Percentiles rank a stretch among this genome's conserved stretches.
Evolutionary conservation across 306 rosid species (phyloP).

Genomic region (Citrullus amarus): DNA sequence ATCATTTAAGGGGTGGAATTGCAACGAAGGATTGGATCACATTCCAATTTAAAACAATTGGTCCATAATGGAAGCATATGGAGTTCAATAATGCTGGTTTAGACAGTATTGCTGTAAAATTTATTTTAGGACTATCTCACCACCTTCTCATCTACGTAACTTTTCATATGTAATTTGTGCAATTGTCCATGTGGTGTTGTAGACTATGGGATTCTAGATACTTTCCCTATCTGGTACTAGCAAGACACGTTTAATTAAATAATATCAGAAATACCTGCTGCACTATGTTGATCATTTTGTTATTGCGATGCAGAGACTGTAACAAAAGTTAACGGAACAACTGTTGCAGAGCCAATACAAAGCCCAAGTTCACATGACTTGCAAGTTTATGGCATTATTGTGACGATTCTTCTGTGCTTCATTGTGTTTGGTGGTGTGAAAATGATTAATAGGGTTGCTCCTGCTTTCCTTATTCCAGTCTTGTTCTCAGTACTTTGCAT

Average conservation of each 20-base stretch:
- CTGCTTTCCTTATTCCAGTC: conserved; percentile 91
- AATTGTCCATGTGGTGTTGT: background rate
- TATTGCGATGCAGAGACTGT: conserved; percentile 53
- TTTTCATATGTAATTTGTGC: background rate
- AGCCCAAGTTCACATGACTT: conserved; percentile 78
- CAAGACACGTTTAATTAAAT: background rate
- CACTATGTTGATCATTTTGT: conserved; percentile 8
- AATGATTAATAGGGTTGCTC: conserved; percentile 97
- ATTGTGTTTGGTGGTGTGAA: conserved; percentile 98
- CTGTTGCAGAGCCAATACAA: conserved; percentile 46
- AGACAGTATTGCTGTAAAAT: background rate
- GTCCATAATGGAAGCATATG: background rate
- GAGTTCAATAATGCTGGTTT: background rate
- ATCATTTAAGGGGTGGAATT: background rate
- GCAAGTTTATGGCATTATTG: conserved; percentile 92
- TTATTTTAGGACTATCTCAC: background rate
- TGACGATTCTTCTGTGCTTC: conserved; percentile 87
- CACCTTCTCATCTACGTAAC: background rate
- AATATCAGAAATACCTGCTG: background rate
- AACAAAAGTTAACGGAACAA: conserved; percentile 62
- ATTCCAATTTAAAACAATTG: background rate
- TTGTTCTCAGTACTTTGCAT: conserved; percentile 73
- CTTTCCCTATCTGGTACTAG: background rate
- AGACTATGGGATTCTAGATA: background rate
- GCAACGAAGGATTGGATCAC: background rate